phyloP scores from a whole-genome alignment of 192 early-diverging fungal species.

The Gryganskiella cystojenkinii region DNA sequence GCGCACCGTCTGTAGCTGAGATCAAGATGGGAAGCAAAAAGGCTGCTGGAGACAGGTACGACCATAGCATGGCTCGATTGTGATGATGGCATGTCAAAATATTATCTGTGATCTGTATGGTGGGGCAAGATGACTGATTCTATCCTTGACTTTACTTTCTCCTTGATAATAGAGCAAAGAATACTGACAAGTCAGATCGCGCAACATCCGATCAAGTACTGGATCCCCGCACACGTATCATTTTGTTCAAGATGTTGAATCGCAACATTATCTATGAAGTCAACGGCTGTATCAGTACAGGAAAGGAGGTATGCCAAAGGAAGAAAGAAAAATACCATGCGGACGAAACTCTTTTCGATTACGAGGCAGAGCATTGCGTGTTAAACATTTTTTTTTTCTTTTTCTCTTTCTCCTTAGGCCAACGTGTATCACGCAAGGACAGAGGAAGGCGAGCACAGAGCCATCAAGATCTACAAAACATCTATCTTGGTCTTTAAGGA shows the following conservation, averaged over 20 bases:
- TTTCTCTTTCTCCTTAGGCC: slow-evolving; percentile 63
- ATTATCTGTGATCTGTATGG: background rate
- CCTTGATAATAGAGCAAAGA: slow-evolving; percentile 42
- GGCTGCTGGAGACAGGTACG: slow-evolving; percentile 68
- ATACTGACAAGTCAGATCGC: slow-evolving; percentile 89
- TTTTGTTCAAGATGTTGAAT: slow-evolving; percentile 96
- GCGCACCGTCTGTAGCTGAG: slow-evolving; percentile 48
- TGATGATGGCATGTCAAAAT: no score
- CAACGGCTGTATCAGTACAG: slow-evolving; percentile 97
- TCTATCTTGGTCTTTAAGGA: slow-evolving; percentile 99
- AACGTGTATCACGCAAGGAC: slow-evolving; percentile 98
- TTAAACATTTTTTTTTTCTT: background rate
- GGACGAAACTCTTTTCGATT: background rate
- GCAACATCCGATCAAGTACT: slow-evolving; percentile 98
- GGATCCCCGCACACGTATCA: slow-evolving; percentile 97
- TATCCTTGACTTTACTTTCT: no score
- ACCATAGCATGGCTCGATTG: no score
- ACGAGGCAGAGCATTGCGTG: no score
- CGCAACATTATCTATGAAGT: slow-evolving; percentile 90
- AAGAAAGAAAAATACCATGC: background rate
- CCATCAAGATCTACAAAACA: slow-evolving; percentile 99
- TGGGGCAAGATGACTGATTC: background rate
- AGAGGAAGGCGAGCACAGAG: slow-evolving; percentile 81
- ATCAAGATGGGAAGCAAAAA: slow-evolving; percentile 71
- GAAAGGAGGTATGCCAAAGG: slow-evolving; percentile 79